Evolutionary conservation across 257 asterid species (phyloP).

Genomic region (Nicotiana undulata): DNA sequence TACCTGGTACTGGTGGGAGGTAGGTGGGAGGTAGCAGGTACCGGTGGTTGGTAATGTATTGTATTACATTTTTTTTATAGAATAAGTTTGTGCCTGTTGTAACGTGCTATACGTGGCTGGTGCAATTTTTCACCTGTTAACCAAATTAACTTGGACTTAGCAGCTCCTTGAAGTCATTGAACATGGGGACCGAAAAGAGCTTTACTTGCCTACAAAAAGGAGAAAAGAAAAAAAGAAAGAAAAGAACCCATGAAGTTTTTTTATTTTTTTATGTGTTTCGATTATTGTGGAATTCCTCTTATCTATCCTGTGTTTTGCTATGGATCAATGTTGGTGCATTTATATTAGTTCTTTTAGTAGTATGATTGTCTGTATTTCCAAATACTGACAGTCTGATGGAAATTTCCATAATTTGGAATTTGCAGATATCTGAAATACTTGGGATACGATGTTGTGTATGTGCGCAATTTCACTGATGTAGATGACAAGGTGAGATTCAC

Average conservation of each 20-base stretch:
- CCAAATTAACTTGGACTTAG: not conserved
- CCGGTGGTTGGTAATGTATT: too few relatives aligned
- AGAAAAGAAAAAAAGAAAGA: not conserved
- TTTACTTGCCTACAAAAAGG: not conserved
- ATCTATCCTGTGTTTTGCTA: not conserved
- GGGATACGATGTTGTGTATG: slow-evolving; percentile 80
- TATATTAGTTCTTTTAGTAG: not conserved
- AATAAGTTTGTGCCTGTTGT: not conserved
- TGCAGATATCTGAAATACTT: slow-evolving; percentile 58
- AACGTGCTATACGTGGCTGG: not conserved
- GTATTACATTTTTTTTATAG: not conserved
- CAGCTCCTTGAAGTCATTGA: not conserved
- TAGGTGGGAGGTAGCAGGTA: too few relatives aligned
- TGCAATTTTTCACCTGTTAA: not conserved
- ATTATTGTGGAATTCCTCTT: not conserved
- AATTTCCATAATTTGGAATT: not conserved
- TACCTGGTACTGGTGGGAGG: too few relatives aligned
- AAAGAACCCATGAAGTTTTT: not conserved
- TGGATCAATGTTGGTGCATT: not conserved
- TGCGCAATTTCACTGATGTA: slow-evolving; percentile 87
- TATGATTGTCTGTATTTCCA: not conserved
- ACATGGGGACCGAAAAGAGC: not conserved
- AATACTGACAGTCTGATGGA: not conserved
- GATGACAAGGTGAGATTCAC: slow-evolving; percentile 57
- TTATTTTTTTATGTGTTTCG: not conserved